Evolutionary conservation across 1,284 basidiomycete species (phyloP).

Genomic region (Tilletia caries): DNA sequence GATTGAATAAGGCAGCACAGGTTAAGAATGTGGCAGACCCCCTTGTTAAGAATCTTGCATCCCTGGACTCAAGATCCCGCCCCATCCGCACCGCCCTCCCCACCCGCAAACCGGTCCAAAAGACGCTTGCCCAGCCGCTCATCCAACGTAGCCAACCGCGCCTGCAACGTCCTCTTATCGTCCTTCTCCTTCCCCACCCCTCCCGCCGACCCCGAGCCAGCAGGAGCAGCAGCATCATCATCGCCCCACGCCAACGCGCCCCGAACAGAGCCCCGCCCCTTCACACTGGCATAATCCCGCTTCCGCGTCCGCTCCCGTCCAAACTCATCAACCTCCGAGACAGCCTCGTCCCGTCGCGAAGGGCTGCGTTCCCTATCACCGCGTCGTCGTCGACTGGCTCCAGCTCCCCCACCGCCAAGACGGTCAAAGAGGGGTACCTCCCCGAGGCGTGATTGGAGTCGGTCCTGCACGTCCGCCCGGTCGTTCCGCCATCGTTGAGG

Average conservation of each 20-base stretch:
- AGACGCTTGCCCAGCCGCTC: neutral
- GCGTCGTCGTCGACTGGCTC: neutral
- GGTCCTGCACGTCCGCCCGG: neutral
- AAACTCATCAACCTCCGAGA: neutral
- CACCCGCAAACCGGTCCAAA: neutral
- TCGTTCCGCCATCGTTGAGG: neutral
- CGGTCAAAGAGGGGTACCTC: neutral
- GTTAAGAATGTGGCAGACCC: no score
- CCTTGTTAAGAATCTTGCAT: no score
- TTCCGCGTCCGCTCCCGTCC: neutral
- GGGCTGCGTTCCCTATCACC: neutral
- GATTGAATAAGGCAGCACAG: no score
- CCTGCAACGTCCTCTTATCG: neutral
- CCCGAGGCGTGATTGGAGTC: neutral
- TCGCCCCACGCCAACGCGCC: conserved; percentile 8
- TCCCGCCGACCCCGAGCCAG: no score
- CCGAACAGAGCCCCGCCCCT: conserved; percentile 2
- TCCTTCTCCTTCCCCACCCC: no score
- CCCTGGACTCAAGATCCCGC: no score
- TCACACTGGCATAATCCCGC: conserved; percentile 1
- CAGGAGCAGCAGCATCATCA: neutral
- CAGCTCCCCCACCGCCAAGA: neutral
- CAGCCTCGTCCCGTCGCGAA: neutral
- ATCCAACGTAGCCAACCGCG: neutral
- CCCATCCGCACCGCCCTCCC: no score